phyloP scores from a whole-genome alignment of 2,329 filamentous ascomycete species.

The Chaetomiaceae sp. region DNA sequence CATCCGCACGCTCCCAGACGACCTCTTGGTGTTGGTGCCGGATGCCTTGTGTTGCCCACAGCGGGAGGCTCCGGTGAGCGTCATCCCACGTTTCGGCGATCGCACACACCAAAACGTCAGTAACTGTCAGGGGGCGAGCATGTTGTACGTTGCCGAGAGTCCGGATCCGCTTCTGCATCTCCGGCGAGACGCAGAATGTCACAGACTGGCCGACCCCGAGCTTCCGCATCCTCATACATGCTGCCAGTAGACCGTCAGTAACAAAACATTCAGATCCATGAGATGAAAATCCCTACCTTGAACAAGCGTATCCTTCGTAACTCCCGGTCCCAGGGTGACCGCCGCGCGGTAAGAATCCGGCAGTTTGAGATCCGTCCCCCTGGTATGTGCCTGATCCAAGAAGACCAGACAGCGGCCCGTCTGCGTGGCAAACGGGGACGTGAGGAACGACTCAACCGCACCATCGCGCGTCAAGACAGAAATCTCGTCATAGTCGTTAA shows the following conservation, averaged over 20 bases:
- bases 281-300: slow-evolving; percentile 53
- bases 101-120: slow-evolving; percentile 55
- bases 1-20: slow-evolving; percentile 30
- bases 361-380: slow-evolving; percentile 56
- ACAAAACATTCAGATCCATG: slow-evolving; percentile 30
- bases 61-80: slow-evolving; percentile 43
- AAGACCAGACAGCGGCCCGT: slow-evolving; percentile 54
- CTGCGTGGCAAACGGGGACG: slow-evolving; percentile 57
- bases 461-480: slow-evolving; percentile 40
- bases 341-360: slow-evolving; percentile 54
- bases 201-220: slow-evolving; percentile 63
- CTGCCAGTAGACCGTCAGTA: no score
- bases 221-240: slow-evolving; percentile 66
- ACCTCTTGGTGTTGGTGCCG: slow-evolving; percentile 41
- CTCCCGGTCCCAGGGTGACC: slow-evolving; percentile 58
- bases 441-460: slow-evolving; percentile 44
- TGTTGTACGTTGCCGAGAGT: slow-evolving; percentile 38
- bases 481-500: slow-evolving; percentile 42
- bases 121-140: slow-evolving; percentile 35
- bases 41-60: slow-evolving; percentile 58
- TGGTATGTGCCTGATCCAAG: slow-evolving; percentile 56
- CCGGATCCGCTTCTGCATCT: slow-evolving; percentile 45
- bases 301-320: slow-evolving; percentile 65
- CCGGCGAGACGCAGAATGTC: slow-evolving; percentile 53
- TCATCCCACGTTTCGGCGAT: slow-evolving; percentile 54